Evolutionary conservation across 2,329 filamentous ascomycete genomes (phyloP), one percentile per base, ranked within the genome.

Genomic region (Claviceps humidiphila): DNA sequence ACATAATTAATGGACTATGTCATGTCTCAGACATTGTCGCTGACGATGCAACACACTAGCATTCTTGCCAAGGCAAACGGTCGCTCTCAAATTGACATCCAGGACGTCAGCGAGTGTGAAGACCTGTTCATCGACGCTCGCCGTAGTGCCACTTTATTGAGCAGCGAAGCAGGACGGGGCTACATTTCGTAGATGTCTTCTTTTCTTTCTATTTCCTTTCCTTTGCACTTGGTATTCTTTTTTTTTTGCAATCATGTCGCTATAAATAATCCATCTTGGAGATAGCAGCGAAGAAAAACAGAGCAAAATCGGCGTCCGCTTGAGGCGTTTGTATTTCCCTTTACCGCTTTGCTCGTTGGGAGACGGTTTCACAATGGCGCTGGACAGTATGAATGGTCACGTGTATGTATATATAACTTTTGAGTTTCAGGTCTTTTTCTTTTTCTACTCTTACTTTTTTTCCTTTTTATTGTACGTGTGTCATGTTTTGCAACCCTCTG

Each of bases 1-100:
- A 37, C 20, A 17, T 34, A 45, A 45, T 13, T 20, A 37, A 47
- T 46, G 13, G 20, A 39, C 38, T 46, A 26, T 43, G 34, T n/a
- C 5, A 37, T 51, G 53, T 63, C 59, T 58, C 58, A 68, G 61
- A 65, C 63, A 62, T 55, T 57, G 54, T 57, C 57, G 58, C 65
- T 67, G 57, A 66, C 63, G 55, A 60, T 59, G 54, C 58, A 53
- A 62, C 60, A 22, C 66, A 58, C 63, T 57, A 84, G 87, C 68
- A 95, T 97, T 68, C 78, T 97, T 62, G 89, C 91, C 54, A 85
- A 87, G 65, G 87, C 93, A 63, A 87, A 85, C 65, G 86, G 86
- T 54, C 82, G 83, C 62, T 78, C 75, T 57, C 83, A 87, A 64
- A 89, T 91, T 62, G 85, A 89, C 62, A 72, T 87, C 53, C 77